Base-by-base conservation (phyloP, 768 basidiomycete genomes). In the Lactarius sp. region DNA sequence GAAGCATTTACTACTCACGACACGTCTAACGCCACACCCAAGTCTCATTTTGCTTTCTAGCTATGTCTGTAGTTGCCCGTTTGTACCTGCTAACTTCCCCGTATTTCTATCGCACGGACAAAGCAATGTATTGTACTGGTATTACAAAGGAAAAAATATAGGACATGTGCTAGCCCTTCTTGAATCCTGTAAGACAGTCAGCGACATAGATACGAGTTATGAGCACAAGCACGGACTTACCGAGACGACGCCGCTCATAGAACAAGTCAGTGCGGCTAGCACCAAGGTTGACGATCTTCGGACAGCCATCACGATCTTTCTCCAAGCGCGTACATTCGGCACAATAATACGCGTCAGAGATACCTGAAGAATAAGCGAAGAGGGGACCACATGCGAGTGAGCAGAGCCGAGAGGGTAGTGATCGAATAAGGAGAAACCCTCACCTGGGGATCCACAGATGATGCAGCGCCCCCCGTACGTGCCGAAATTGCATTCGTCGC, bases 401-500 rank as follows among this genome's bases (percentile, higher is more conserved):
- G 41, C 52, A 18, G 34, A 64, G 20, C 20, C 10, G 22, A 27
- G 8, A 22, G 39, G 22, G 44, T 1, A 31, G 49, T 7, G 39
- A 2, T 16, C 1, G 33, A 9, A 0, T 20, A n/a, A 4, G 20
- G 14, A 52, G 52, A 50, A 54, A 16, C 36, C 4, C 51, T 66
- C 69, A 97, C 95, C 96, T 70, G 92, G 94, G 50, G 94, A 87
- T 54, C 94, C 93, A 69, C 97, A 99, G 66, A 98, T 97, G 76
- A 98, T 98, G 74, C 97, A 99, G 67, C 94, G 83, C 55, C 96
- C 96, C 27, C 97, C 94, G 73, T 97, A 97, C 51, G 94, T 96
- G 69, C 94, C 92, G 77, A 98, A 99, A 76, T 98, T 98, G 77
- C 97, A 99, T 79, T 99, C 97, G 74, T 99, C 97, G 75, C 97